These are phyloP conservation scores for Mycena rebaudengoi DNA, from an alignment of 768 basidiomycete species.

Conservation along the genomic window DNA sequence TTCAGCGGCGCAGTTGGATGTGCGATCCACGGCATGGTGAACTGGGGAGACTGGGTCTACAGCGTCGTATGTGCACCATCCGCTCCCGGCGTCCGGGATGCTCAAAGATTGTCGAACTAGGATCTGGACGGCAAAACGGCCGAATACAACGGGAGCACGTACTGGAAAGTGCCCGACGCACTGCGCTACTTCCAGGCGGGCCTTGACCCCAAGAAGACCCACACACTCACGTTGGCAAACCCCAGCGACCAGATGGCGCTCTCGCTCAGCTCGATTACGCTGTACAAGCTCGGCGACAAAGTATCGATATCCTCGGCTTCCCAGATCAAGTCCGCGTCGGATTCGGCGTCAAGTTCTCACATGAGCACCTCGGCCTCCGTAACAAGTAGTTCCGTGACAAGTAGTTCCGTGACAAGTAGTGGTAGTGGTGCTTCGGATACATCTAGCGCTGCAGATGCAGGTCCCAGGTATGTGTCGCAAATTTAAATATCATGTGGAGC, in stretches of 20 bases:
- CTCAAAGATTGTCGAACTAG: not conserved
- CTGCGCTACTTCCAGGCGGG: not conserved
- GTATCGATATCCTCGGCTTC: no score
- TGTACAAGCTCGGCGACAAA: slow-evolving; percentile 31
- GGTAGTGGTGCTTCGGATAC: no score
- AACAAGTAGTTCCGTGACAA: no score
- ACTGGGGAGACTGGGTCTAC: slow-evolving; percentile 1
- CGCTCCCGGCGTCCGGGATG: no score
- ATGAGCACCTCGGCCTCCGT: no score
- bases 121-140: not conserved
- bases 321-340: no score
- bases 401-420: no score
- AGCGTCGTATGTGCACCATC: not conserved
- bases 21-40: not conserved
- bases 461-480: no score
- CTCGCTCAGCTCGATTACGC: slow-evolving; percentile 16
- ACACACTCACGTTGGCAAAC: not conserved
- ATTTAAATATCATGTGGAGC: no score
- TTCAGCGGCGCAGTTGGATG: not conserved
- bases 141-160: not conserved
- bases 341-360: no score
- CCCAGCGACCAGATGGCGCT: not conserved
- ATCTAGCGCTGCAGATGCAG: no score
- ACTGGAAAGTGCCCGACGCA: not conserved
- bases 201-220: not conserved